Conservation (phyloP, 2,329 filamentous ascomycete species). For the Karstenula rhodostoma region DNA sequence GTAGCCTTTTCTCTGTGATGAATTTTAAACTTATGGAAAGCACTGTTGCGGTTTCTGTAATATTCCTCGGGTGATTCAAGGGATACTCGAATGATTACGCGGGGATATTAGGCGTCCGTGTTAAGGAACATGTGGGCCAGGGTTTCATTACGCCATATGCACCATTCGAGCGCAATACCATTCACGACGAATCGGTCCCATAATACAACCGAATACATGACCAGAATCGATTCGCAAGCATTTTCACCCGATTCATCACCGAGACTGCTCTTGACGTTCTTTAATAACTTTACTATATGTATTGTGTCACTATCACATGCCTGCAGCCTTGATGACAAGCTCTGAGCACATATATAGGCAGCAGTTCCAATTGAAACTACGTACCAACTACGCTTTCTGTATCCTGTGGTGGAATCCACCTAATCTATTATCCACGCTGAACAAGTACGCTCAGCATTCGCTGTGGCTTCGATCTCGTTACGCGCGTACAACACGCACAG, state of each 20-base stretch:
- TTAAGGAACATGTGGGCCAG: background rate
- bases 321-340: background rate
- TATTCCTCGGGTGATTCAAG: background rate
- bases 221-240: background rate
- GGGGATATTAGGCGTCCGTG: background rate
- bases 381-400: background rate
- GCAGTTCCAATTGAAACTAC: background rate
- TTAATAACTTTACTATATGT: background rate
- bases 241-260: background rate
- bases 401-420: background rate
- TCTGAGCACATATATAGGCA: background rate
- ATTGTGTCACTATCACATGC: background rate
- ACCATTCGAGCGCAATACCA: background rate
- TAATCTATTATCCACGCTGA: background rate
- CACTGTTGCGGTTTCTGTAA: no score
- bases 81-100: background rate
- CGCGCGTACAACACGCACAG: background rate
- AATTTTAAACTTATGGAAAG: background rate
- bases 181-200: background rate
- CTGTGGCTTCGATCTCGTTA: background rate
- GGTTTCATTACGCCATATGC: conserved; percentile 1
- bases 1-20: background rate
- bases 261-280: background rate
- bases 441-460: background rate
- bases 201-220: background rate